These are phyloP conservation scores for Trematosphaeria pertusa DNA, from an alignment of 2,329 filamentous ascomycete species.

Conservation along the genomic window DNA sequence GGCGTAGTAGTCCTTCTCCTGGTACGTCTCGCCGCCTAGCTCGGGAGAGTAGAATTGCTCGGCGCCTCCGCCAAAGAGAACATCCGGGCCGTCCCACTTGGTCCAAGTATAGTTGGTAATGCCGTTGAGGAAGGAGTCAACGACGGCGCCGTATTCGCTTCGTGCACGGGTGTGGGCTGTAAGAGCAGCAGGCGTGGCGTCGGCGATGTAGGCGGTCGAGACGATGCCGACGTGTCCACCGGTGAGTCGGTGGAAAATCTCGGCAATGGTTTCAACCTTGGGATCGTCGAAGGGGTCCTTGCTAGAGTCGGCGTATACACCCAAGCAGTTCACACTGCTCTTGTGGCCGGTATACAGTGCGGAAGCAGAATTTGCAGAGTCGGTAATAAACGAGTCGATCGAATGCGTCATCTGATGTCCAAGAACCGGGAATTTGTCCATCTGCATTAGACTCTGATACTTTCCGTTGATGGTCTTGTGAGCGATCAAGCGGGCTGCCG, in stretches of 20 bases:
- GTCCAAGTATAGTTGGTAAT: slow-evolving; percentile 84
- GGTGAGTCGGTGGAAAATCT: slow-evolving; percentile 75
- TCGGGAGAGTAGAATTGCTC: slow-evolving; percentile 72
- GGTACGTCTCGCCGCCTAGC: slow-evolving; percentile 68
- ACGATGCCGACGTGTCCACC: slow-evolving; percentile 68
- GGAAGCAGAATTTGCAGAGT: slow-evolving; percentile 84
- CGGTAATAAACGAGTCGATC: slow-evolving; percentile 84
- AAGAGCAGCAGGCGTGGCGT: slow-evolving; percentile 77
- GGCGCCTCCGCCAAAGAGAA: slow-evolving; percentile 82
- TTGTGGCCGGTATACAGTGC: slow-evolving; percentile 86
- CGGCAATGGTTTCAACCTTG: slow-evolving; percentile 83
- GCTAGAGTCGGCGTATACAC: slow-evolving; percentile 81
- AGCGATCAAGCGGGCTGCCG: slow-evolving; percentile 78
- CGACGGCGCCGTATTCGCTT: slow-evolving; percentile 71
- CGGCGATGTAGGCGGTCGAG: slow-evolving; percentile 80
- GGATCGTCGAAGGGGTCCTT: slow-evolving; percentile 78
- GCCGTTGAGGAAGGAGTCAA: slow-evolving; percentile 79
- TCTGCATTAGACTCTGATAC: slow-evolving; percentile 75
- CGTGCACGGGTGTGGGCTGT: slow-evolving; percentile 72
- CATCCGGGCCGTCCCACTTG: slow-evolving; percentile 75
- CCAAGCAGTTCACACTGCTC: slow-evolving; percentile 81
- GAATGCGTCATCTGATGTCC: slow-evolving; percentile 91
- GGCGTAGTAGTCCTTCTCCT: slow-evolving; percentile 74
- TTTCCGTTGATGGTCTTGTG: slow-evolving; percentile 86
- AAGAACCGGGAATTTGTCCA: slow-evolving; percentile 85